Conservation (phyloP, 352 stramenopile species). For the Phytophthora pluvialis region DNA sequence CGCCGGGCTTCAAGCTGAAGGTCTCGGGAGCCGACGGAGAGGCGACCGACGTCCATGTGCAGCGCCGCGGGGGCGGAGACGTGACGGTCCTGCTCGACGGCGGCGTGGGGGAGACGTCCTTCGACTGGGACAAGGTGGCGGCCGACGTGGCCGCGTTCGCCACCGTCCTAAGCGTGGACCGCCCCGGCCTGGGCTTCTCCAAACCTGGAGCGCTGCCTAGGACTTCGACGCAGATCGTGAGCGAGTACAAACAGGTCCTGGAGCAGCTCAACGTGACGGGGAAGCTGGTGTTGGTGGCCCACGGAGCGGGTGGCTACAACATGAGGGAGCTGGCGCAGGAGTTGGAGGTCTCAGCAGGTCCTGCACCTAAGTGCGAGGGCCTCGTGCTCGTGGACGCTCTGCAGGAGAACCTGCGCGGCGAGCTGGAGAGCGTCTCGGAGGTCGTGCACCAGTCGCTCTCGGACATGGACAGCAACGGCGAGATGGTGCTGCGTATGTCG, state of each 20-base stretch:
- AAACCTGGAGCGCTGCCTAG: slow-evolving; percentile 48
- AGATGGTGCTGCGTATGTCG: slow-evolving; percentile 59
- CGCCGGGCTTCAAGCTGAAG: slow-evolving; percentile 59
- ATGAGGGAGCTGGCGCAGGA: slow-evolving; percentile 72
- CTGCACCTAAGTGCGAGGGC: slow-evolving; percentile 48
- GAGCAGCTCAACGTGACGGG: slow-evolving; percentile 57
- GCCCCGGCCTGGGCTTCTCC: slow-evolving; percentile 79
- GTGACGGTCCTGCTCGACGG: slow-evolving; percentile 78
- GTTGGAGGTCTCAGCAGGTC: slow-evolving; percentile 30
- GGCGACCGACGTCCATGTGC: slow-evolving; percentile 56
- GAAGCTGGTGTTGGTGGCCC: slow-evolving; percentile 73
- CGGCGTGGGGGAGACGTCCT: slow-evolving; percentile 82
- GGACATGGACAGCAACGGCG: slow-evolving; percentile 68
- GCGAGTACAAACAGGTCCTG: slow-evolving; percentile 71
- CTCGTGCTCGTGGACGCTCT: slow-evolving; percentile 79
- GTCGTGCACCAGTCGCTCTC: slow-evolving; percentile 55
- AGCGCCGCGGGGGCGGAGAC: slow-evolving; percentile 49
- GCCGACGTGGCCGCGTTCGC: slow-evolving; percentile 55
- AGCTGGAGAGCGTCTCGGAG: slow-evolving; percentile 73
- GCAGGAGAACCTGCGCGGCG: slow-evolving; percentile 64
- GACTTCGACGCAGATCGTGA: slow-evolving; percentile 63
- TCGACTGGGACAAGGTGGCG: slow-evolving; percentile 85
- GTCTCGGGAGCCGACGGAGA: slow-evolving; percentile 46
- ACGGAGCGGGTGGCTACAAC: slow-evolving; percentile 82
- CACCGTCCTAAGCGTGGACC: slow-evolving; percentile 71